A percentile compares a stretch with the other conserved stretches of the same genome.
Evolutionary conservation across 1,284 basidiomycete genomes (phyloP).

Genomic region (Irpex sp.): DNA sequence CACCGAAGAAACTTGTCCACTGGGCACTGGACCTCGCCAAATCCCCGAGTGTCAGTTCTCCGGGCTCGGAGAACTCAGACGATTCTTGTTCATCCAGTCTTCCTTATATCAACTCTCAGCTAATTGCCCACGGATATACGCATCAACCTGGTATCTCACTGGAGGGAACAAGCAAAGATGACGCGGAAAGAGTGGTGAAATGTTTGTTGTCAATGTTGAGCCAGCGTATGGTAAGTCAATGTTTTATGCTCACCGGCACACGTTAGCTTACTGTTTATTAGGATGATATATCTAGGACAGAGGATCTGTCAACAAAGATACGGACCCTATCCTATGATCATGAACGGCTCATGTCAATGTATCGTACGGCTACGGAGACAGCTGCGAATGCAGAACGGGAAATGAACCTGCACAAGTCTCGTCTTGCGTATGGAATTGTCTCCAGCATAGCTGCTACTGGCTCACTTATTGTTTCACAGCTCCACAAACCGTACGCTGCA

Average conservation of each 20-base stretch:
- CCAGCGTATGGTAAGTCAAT: slow-evolving; percentile 67
- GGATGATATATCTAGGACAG: slow-evolving; percentile 81
- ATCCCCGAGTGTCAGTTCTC: slow-evolving; percentile 20
- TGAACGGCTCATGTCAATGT: slow-evolving; percentile 69
- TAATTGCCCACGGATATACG: slow-evolving; percentile 78
- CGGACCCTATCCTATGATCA: slow-evolving; percentile 81
- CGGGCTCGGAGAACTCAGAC: slow-evolving; percentile 15
- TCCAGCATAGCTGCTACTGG: too few species aligned
- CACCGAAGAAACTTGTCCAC: slow-evolving; percentile 25
- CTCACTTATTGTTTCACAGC: slow-evolving; percentile 31
- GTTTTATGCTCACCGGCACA: not conserved
- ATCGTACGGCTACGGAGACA: slow-evolving; percentile 50
- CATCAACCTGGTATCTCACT: slow-evolving; percentile 60
- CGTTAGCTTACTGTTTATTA: slow-evolving; percentile 22
- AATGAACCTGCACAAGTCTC: slow-evolving; percentile 67
- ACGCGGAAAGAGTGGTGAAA: slow-evolving; percentile 67
- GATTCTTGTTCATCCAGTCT: slow-evolving; percentile 34
- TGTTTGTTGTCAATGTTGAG: slow-evolving; percentile 78
- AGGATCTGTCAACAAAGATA: slow-evolving; percentile 71
- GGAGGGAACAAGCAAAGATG: slow-evolving; percentile 53
- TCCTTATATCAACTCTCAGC: slow-evolving; percentile 74
- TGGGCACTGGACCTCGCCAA: slow-evolving; percentile 29
- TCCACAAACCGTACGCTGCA: slow-evolving; percentile 51
- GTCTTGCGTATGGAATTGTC: slow-evolving; percentile 49
- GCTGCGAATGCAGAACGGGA: slow-evolving; percentile 74